Evolutionary conservation across 169 alveolate genomes (phyloP).

Genomic region (Plasmodium vivax): DNA sequence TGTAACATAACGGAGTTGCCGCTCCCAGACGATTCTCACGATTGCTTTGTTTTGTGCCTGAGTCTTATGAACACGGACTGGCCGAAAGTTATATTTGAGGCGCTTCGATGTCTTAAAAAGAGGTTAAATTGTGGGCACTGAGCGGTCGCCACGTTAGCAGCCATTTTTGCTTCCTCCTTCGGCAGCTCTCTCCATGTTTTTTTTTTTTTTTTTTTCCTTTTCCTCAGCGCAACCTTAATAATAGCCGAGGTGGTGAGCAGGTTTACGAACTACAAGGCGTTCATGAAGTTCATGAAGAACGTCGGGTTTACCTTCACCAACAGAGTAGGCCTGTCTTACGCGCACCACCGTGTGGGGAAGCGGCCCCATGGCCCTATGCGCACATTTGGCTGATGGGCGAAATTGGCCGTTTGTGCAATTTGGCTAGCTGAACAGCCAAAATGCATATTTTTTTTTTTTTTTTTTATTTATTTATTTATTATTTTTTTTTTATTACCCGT

Average conservation of each 20-base stretch:
- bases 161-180: not conserved
- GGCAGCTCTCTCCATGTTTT: not conserved
- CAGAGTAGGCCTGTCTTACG: not conserved
- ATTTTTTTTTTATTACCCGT: not conserved
- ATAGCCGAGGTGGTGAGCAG: slow-evolving; percentile 65
- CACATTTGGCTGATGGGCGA: not conserved
- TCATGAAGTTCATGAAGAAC: slow-evolving; percentile 33
- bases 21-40: slow-evolving; percentile 18
- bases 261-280: slow-evolving; percentile 57
- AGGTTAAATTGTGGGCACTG: slow-evolving; percentile 7
- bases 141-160: not conserved
- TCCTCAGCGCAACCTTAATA: slow-evolving; percentile 40
- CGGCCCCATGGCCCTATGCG: not conserved
- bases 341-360: not conserved
- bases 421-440: not conserved
- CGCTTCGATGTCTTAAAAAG: slow-evolving; percentile 52
- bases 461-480: not conserved
- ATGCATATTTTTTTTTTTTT: not conserved
- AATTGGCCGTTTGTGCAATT: not conserved
- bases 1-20: slow-evolving; percentile 60
- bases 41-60: slow-evolving; percentile 36
- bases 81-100: slow-evolving; percentile 66
- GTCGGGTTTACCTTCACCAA: slow-evolving; percentile 44
- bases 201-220: slow-evolving; percentile 1
- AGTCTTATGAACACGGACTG: slow-evolving; percentile 70